Evolutionary conservation across 2,329 filamentous ascomycete species (phyloP).

Genomic region (Alternaria brassicicola): DNA sequence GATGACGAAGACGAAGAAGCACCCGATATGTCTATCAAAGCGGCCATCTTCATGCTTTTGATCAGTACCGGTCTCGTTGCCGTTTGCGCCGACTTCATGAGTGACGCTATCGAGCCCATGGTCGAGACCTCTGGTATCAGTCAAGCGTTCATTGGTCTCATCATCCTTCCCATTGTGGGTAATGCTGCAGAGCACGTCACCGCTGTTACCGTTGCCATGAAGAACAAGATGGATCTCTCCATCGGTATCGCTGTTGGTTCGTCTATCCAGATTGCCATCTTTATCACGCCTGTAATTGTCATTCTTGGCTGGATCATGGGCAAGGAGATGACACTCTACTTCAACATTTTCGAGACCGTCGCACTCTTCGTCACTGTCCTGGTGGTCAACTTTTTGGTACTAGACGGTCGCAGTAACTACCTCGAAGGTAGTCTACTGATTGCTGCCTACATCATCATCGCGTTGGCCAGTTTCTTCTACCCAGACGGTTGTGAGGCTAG

Average conservation of each 20-base stretch:
- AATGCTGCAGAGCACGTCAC: slow-evolving; percentile 84
- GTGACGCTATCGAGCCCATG: slow-evolving; percentile 73
- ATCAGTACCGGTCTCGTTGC: slow-evolving; percentile 65
- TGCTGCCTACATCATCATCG: slow-evolving; percentile 80
- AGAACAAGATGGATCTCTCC: slow-evolving; percentile 85
- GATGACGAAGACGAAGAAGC: slow-evolving; percentile 40
- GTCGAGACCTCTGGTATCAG: slow-evolving; percentile 65
- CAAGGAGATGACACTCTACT: slow-evolving; percentile 70
- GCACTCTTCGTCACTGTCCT: slow-evolving; percentile 83
- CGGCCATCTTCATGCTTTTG: slow-evolving; percentile 61
- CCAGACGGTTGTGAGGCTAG: slow-evolving; percentile 50
- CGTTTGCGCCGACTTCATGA: slow-evolving; percentile 72
- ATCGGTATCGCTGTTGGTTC: slow-evolving; percentile 82
- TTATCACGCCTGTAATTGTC: slow-evolving; percentile 77
- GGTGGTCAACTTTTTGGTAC: slow-evolving; percentile 83
- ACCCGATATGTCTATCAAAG: slow-evolving; percentile 61
- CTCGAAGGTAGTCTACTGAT: slow-evolving; percentile 78
- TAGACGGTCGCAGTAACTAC: slow-evolving; percentile 83
- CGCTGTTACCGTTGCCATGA: slow-evolving; percentile 77
- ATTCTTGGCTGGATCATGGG: slow-evolving; percentile 80
- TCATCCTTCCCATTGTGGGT: slow-evolving; percentile 81
- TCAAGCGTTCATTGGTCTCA: slow-evolving; percentile 78
- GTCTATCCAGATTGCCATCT: slow-evolving; percentile 79
- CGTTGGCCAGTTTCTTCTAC: slow-evolving; percentile 60
- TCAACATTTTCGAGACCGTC: slow-evolving; percentile 67